phyloP scores from a whole-genome alignment of 1,284 basidiomycete species.

The Pseudozyma pruni region DNA sequence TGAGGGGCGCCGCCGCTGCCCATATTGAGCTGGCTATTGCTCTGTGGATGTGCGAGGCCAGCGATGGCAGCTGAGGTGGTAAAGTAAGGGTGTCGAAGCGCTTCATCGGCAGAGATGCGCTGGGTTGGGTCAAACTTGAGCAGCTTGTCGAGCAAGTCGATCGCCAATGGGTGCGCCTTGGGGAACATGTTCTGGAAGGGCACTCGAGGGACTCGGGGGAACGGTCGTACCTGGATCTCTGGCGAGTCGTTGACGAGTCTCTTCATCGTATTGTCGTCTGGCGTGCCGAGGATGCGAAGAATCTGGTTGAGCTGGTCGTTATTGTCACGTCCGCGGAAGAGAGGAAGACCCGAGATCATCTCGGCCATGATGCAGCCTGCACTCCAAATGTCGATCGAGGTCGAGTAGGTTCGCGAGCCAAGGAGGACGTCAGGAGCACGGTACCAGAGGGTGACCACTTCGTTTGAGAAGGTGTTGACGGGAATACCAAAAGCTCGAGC shows the following conservation, averaged over 20 bases:
- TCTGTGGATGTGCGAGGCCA: conserved; percentile 31
- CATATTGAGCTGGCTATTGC: conserved; percentile 44
- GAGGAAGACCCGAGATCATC: conserved; percentile 91
- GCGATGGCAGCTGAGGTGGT: conserved; percentile 68
- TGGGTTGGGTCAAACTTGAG: conserved; percentile 96
- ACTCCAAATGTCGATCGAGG: conserved; percentile 99
- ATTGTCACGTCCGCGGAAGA: conserved; percentile 97
- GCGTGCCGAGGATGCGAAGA: conserved; percentile 96
- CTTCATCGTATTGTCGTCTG: conserved; percentile 85
- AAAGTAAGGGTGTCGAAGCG: conserved; percentile 93
- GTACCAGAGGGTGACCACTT: conserved; percentile 93
- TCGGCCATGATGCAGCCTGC: conserved; percentile 97
- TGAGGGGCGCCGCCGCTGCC: conserved; percentile 43
- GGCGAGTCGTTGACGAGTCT: conserved; percentile 93
- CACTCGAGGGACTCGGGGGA: conserved; percentile 90
- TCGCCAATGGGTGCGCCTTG: conserved; percentile 89
- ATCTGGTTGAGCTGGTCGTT: conserved; percentile 97
- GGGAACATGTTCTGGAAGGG: conserved; percentile 88
- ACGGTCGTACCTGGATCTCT: conserved; percentile 87
- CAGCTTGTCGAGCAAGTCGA: conserved; percentile 92
- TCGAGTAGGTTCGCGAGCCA: conserved; percentile 96
- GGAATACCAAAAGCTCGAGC: conserved; percentile 77
- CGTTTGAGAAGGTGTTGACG: conserved; percentile 67
- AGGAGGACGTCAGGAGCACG: conserved; percentile 97
- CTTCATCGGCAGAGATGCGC: conserved; percentile 90